Percentiles rank a stretch among this genome's conserved stretches.
These are phyloP conservation scores for Paecilomyces sp. DNA, from an alignment of 2,329 filamentous ascomycete genomes.

Conservation along the genomic window DNA sequence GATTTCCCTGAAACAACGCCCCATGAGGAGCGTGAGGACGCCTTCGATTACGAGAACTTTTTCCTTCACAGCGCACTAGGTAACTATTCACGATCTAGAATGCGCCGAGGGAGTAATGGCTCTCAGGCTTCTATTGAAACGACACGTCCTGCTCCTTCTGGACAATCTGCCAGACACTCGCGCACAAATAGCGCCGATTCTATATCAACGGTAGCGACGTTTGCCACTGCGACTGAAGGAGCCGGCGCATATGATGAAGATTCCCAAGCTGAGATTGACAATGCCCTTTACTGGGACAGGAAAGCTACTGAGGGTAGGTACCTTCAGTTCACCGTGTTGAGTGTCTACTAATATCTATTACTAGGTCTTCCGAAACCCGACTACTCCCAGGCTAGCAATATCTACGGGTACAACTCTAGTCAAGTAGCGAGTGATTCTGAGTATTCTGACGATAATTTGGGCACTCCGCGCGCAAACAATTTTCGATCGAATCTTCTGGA, in stretches of 20 bases:
- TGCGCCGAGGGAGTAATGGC: constrained; percentile 24
- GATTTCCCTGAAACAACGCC: constrained; percentile 53
- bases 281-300: constrained; percentile 31
- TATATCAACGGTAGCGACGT: constrained; percentile 54
- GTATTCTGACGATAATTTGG: constrained; percentile 7
- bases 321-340: background rate
- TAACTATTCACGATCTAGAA: constrained; percentile 35
- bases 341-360: background rate
- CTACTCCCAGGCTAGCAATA: background rate
- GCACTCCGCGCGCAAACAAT: constrained; percentile 17
- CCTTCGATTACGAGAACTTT: constrained; percentile 95
- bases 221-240: constrained; percentile 57
- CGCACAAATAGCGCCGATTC: constrained; percentile 54
- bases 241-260: constrained; percentile 23
- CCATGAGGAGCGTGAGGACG: constrained; percentile 89
- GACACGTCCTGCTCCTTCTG: constrained; percentile 26
- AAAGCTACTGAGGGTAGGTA: constrained; percentile 27
- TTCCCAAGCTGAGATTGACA: constrained; percentile 33
- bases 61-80: constrained; percentile 90
- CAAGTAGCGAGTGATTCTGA: background rate
- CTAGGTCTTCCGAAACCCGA: background rate
- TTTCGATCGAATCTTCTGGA: constrained; percentile 3
- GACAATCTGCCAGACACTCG: constrained; percentile 24
- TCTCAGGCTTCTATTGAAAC: constrained; percentile 48
- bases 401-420: background rate